Evolutionary conservation across 1,284 basidiomycete species (phyloP), one percentile per base, ranked within the genome.

Genomic region (Ceratobasidium sp.): DNA sequence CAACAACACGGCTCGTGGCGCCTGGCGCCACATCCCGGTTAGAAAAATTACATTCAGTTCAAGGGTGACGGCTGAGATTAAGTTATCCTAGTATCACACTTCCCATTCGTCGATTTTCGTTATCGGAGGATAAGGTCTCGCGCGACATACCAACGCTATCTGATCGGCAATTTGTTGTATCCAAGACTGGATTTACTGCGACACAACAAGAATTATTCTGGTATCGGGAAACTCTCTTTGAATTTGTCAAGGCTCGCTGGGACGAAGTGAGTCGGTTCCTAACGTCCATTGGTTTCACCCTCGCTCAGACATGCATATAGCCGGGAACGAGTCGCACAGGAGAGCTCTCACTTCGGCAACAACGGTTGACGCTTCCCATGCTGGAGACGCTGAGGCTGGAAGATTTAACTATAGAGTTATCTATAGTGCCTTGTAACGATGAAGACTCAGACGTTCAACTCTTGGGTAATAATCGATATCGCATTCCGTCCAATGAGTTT

Each of bases 131-230:
- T n/a, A 80, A 85, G 2, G 80, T 88, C 10, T 85, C 86, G 1
- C 83, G 84, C 50, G 86, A 92, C 0, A 93, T 98, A 72, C 97
- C 97, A 0, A 89, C 89, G 3, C 82, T 97, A 39, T 91, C 92
- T 3, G 89, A 92, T 73, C 85, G 95, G n/a, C 97, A 99, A 79
- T 98, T 96, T 79, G 90, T 98, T 18, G 91, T 98, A 0, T 86
- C 89, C 23, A 92, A 92, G 77, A 86, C 89, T 10, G 85, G 84
- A 70, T 82, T 92, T 67, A 86, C 88, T 0, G 79, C 82, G 3
- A 81, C 81, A 50, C 89, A 92, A 76, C 85, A 89, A 41, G 90
- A 93, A 77, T 79, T 96, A 16, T 98, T 98, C 82, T 98, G 96
- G 97, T 96, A 96, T 78, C 86, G 96, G 34, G 93, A 98, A 79